These are phyloP conservation scores for Barbarea vulgaris DNA, from an alignment of 345 rosid genomes.

Conservation along the genomic window DNA sequence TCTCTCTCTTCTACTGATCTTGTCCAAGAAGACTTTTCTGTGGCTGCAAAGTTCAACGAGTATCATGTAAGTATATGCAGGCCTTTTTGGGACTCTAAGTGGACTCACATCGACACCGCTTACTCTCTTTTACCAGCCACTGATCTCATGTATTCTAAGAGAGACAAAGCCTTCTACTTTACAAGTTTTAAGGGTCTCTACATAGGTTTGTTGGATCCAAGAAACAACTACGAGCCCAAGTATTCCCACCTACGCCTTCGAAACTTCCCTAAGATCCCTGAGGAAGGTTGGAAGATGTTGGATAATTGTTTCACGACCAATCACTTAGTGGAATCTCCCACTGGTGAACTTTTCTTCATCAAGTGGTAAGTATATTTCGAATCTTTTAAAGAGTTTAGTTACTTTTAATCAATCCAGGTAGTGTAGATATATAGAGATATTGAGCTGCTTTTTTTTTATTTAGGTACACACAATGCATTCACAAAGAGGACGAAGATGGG, in stretches of 20 bases:
- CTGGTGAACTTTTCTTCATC: constrained; percentile 20
- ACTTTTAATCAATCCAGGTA: background rate
- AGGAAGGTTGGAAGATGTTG: constrained; percentile 8
- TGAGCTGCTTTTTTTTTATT: background rate
- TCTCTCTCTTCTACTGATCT: too few species aligned
- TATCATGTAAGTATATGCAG: too few species aligned
- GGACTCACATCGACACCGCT: too few species aligned
- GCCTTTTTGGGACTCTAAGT: too few species aligned
- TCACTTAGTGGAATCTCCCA: constrained; percentile 19
- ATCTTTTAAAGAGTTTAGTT: background rate
- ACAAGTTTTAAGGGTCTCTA: constrained; percentile 5
- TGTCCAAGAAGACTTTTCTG: too few species aligned
- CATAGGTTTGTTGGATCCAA: background rate
- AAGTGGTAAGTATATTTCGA: constrained; percentile 10
- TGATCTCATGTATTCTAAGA: too few species aligned
- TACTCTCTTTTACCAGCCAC: too few species aligned
- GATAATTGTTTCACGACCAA: constrained; percentile 18
- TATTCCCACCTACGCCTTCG: background rate
- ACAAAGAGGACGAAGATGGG: background rate
- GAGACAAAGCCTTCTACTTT: too few species aligned
- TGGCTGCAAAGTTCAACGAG: too few species aligned
- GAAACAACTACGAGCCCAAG: background rate
- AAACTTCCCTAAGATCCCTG: constrained; percentile 10
- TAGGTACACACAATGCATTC: constrained; percentile 1
- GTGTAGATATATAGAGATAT: background rate